Evolutionary conservation across 2,329 filamentous ascomycete species (phyloP).

Genomic region (Aaosphaeria arxii): DNA sequence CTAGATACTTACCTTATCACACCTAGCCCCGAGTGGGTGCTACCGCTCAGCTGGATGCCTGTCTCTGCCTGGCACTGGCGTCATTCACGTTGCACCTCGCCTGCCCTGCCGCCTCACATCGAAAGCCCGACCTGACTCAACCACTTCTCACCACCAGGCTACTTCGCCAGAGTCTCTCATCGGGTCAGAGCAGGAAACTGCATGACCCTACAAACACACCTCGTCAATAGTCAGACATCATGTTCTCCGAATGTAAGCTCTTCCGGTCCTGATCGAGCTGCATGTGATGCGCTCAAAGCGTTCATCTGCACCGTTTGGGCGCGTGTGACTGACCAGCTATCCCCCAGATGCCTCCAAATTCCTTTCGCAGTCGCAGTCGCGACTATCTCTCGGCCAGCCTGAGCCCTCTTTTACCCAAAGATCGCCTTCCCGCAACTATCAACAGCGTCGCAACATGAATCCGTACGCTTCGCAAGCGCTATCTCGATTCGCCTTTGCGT

Average conservation of each 20-base stretch:
- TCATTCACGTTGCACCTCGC: conserved; percentile 24
- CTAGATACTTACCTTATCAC: no score
- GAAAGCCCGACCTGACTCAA: conserved; percentile 20
- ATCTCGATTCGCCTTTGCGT: conserved; percentile 74
- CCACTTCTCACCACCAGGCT: conserved; percentile 13
- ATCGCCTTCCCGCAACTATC: conserved; percentile 47
- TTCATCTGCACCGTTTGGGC: conserved; percentile 20
- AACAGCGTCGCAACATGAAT: conserved; percentile 59
- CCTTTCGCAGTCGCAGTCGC: conserved; percentile 92
- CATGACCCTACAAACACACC: conserved; percentile 13
- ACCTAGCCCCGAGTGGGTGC: not conserved
- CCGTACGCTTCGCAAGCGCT: conserved; percentile 72
- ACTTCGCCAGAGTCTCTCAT: conserved; percentile 18
- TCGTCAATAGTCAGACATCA: conserved; percentile 34
- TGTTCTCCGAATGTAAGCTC: conserved; percentile 88
- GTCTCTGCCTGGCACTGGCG: conserved; percentile 12
- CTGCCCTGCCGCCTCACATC: conserved; percentile 26
- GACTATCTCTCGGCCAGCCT: conserved; percentile 67
- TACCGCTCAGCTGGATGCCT: conserved; percentile 22
- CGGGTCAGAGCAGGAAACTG: conserved; percentile 14
- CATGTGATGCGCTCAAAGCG: conserved; percentile 29
- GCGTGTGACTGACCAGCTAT: conserved; percentile 44
- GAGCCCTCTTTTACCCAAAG: conserved; percentile 45
- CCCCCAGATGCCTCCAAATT: conserved; percentile 87
- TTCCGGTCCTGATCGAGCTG: conserved; percentile 24